phyloP scores from a whole-genome alignment of 148 eudicot species.

The Rhododendron ovatum region DNA sequence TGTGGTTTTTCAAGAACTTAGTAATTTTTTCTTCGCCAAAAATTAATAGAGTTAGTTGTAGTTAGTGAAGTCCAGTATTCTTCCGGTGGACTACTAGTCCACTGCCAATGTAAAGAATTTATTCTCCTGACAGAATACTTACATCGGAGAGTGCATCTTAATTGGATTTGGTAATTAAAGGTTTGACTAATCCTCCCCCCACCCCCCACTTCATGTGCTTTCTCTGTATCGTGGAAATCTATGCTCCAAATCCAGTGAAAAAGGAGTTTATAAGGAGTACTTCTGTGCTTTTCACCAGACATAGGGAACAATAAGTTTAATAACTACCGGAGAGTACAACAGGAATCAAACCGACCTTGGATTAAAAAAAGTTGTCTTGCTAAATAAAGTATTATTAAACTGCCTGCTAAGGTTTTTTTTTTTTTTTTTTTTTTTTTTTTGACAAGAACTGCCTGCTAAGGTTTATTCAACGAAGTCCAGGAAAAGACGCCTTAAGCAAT shows the following conservation, averaged over 20 bases:
- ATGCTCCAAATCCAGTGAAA: conserved; percentile 14
- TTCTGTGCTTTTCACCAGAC: conserved; percentile 1
- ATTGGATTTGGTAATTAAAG: background rate
- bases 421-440: no score
- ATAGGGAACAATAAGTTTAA: background rate
- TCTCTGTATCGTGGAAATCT: background rate
- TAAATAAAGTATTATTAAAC: no score
- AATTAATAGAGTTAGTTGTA: no score
- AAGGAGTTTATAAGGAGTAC: background rate
- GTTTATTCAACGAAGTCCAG: background rate
- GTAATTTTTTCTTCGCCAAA: no score
- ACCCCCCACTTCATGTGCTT: conserved; percentile 11
- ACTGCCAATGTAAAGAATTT: no score
- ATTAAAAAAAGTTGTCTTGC: conserved; percentile 16
- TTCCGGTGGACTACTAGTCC: no score
- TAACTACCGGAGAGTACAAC: background rate
- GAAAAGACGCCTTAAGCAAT: no score
- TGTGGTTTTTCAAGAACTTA: no score
- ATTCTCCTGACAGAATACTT: background rate
- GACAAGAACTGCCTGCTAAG: no score
- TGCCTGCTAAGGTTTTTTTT: background rate
- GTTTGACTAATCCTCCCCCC: conserved; percentile 4
- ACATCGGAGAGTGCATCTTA: background rate
- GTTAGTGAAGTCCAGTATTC: no score
- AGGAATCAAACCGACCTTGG: conserved; percentile 12